phyloP scores from a whole-genome alignment of 176 grass and related monocot species.

The Oropetium thomaeum region DNA sequence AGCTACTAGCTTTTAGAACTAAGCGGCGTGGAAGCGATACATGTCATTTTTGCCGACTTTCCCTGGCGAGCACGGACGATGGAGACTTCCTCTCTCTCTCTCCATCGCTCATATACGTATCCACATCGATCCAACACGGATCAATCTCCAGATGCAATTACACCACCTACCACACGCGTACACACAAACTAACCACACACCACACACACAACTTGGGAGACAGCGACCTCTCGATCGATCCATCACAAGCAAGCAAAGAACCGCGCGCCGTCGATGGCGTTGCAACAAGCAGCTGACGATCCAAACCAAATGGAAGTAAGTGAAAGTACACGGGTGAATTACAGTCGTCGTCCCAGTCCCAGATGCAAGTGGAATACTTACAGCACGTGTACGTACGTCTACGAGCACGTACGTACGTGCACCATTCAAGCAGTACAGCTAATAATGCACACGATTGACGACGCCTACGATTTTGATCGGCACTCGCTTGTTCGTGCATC shows the following conservation, averaged over 20 bases:
- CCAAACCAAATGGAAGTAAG: background rate
- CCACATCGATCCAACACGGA: background rate
- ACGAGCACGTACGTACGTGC: no score
- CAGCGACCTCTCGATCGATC: background rate
- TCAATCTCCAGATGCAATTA: background rate
- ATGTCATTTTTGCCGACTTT: constrained; percentile 39
- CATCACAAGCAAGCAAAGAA: background rate
- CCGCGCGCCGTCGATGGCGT: no score
- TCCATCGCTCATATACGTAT: constrained; percentile 1
- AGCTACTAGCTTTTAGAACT: no score
- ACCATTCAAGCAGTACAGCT: background rate
- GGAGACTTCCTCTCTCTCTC: constrained; percentile 5
- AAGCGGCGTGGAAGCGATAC: background rate
- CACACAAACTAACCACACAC: background rate
- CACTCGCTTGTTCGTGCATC: background rate
- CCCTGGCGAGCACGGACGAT: constrained; percentile 26
- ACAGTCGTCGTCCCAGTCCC: background rate
- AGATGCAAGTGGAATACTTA: background rate
- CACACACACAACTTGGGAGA: constrained; percentile 24
- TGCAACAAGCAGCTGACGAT: background rate
- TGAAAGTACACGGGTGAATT: background rate
- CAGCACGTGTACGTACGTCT: constrained; percentile 22
- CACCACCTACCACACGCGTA: constrained; percentile 7
- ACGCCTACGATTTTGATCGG: constrained; percentile 9
- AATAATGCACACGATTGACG: background rate